Evolutionary conservation across 177 flowering plant species (phyloP), one percentile per base, ranked within the genome.

Genomic region (Tripterygium wilfordii): DNA sequence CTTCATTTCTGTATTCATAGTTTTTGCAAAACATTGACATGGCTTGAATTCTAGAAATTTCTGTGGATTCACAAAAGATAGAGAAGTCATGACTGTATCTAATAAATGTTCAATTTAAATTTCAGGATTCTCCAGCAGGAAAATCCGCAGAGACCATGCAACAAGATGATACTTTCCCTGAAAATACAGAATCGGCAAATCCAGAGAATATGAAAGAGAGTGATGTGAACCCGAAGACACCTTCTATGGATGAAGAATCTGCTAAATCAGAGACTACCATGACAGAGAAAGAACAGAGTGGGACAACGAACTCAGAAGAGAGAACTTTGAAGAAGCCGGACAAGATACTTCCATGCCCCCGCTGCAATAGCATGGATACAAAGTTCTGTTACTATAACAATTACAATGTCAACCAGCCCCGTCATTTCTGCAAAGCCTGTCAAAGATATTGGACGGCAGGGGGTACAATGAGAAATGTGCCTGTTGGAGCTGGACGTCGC

Each of bases 391-490:
- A 86, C 64, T 86, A 74, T 76, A 86, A 86, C 71, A 86, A 86
- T 30, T 86, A 86, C 65, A 86, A 86, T 35, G 66, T 81, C 30
- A 83, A 76, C 66, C 95, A 86, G 38, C 95, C 95, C 2, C 69
- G 95, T 0, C 88, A 86, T 42, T 83, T 83, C 65, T 86, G 95
- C 72, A 86, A 74, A 62, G 71, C 65, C 40, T 86, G 95, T 48
- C 95, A 86, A 63, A 75, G 95, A 58, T 86, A 86, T 48, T 86
- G 95, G 95, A 86, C 95, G 0, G 79, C 85, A 6, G 95, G 95
- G 5, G 95, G 95, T 24, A 71, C 90, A 24, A 83, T 83, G 86
- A 74, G 95, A 43, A 86, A 83, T 41, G 85, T 86, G 3, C 95
- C 90, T 1, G 84, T 86, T 8, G 95, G 95, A 10, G 90, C 95